Evolutionary conservation across 495 filamentous ascomycete genomes (phyloP).

Genomic region (Neurospora hispaniola): DNA sequence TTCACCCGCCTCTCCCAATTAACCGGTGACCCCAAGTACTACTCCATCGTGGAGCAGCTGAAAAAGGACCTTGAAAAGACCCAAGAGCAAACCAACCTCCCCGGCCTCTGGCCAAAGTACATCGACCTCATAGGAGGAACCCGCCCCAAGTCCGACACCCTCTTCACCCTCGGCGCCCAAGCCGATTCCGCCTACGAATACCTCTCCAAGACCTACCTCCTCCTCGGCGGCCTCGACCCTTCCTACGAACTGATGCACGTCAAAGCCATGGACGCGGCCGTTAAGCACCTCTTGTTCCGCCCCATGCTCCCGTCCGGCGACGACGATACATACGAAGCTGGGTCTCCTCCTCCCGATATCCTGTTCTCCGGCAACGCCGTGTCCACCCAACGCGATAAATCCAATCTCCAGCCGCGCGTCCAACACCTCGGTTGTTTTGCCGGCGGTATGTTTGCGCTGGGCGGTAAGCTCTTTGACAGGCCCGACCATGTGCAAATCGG

Average conservation of each 20-base stretch:
- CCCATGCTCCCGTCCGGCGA: conserved; percentile 42
- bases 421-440: conserved; percentile 62
- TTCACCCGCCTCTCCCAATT: conserved; percentile 79
- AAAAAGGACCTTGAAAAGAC: conserved; percentile 59
- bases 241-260: conserved; percentile 34
- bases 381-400: conserved; percentile 8
- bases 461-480: conserved; percentile 61
- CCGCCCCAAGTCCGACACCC: conserved; percentile 15
- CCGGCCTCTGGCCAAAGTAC: conserved; percentile 70
- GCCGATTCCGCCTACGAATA: conserved; percentile 87
- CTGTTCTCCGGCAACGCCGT: conserved; percentile 47
- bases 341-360: conserved; percentile 42
- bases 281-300: conserved; percentile 59
- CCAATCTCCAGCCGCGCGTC: conserved; percentile 25
- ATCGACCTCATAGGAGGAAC: conserved; percentile 43
- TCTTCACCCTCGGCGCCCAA: conserved; percentile 59
- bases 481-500: conserved; percentile 66
- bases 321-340: not conserved
- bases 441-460: conserved; percentile 87
- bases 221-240: conserved; percentile 29
- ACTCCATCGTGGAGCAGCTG: conserved; percentile 71
- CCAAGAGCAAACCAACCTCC: conserved; percentile 57
- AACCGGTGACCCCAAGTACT: conserved; percentile 71
- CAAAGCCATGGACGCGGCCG: conserved; percentile 50
- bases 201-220: conserved; percentile 57